A percentile compares a stretch with the other conserved stretches of the same genome.
Evolutionary conservation across 768 basidiomycete genomes (phyloP).

Genomic region (Calocybe gangraenosa): DNA sequence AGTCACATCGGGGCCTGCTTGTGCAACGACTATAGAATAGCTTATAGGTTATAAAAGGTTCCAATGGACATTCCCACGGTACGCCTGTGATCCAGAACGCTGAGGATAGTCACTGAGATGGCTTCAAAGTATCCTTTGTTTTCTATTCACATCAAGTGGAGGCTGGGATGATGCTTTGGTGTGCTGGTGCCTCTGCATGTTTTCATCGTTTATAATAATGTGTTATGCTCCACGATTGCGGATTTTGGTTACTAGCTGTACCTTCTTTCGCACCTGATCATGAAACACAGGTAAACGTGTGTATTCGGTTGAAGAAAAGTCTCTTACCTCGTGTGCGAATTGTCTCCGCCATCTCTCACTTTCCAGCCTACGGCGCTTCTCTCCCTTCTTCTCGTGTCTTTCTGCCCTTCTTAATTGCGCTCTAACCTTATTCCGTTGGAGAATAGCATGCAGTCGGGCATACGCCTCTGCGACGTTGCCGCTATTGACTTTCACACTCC

Average conservation of each 20-base stretch:
- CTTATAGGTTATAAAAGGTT: too few species aligned
- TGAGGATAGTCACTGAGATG: too few species aligned
- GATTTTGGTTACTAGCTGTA: constrained; percentile 75
- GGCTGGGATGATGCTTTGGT: too few species aligned
- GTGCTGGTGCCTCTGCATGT: too few species aligned
- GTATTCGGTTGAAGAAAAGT: constrained; percentile 10
- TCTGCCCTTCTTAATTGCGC: constrained; percentile 42
- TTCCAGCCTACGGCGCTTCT: constrained; percentile 66
- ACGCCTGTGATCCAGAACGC: too few species aligned
- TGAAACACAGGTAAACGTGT: constrained; percentile 8
- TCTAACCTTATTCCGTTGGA: constrained; percentile 53
- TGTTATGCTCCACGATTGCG: constrained; percentile 66
- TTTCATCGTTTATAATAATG: background rate
- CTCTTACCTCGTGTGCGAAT: constrained; percentile 73
- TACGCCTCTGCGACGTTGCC: constrained; percentile 47
- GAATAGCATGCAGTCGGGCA: constrained; percentile 42
- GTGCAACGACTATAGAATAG: too few species aligned
- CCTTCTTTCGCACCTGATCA: constrained; percentile 77
- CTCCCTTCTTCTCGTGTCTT: constrained; percentile 82
- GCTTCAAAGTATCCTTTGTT: too few species aligned
- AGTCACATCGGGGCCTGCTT: too few species aligned
- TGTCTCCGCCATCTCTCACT: constrained; percentile 77
- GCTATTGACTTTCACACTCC: constrained; percentile 45
- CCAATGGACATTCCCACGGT: too few species aligned
- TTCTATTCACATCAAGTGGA: too few species aligned